Evolutionary conservation across 192 early-diverging fungal genomes (phyloP).

Genomic region (Podila epicladia): DNA sequence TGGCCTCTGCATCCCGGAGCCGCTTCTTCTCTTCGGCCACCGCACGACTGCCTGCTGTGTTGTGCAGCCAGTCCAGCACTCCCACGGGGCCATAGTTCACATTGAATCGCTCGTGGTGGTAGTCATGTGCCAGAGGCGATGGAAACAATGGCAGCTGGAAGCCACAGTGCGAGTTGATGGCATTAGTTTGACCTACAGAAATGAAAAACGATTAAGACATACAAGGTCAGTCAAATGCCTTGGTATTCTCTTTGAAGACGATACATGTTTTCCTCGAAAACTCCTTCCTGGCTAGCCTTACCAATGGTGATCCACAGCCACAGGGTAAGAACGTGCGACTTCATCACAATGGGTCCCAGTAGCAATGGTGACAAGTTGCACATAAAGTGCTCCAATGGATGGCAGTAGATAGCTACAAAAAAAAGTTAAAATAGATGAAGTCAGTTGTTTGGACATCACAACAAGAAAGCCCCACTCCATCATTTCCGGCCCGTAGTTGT

Average conservation of each 20-base stretch:
- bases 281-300: constrained; percentile 17
- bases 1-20: constrained; percentile 14
- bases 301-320: constrained; percentile 75
- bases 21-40: constrained; percentile 35
- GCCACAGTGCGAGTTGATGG: constrained; percentile 78
- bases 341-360: constrained; percentile 62
- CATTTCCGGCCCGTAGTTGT: neutral
- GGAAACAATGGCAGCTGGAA: constrained; percentile 82
- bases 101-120: constrained; percentile 75
- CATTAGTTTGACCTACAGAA: constrained; percentile 53
- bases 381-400: constrained; percentile 75
- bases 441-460: neutral
- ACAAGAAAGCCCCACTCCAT: neutral
- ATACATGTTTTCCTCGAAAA: neutral
- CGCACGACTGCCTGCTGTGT: constrained; percentile 32
- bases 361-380: constrained; percentile 66
- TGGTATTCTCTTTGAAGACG: neutral
- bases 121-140: constrained; percentile 74
- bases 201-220: neutral
- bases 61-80: constrained; percentile 42
- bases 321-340: constrained; percentile 75
- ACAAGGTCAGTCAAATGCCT: neutral
- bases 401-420: constrained; percentile 65
- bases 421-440: neutral
- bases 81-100: constrained; percentile 63